phyloP scores from a whole-genome alignment of 2,329 filamentous ascomycete species.

The Cercospora beticola region DNA sequence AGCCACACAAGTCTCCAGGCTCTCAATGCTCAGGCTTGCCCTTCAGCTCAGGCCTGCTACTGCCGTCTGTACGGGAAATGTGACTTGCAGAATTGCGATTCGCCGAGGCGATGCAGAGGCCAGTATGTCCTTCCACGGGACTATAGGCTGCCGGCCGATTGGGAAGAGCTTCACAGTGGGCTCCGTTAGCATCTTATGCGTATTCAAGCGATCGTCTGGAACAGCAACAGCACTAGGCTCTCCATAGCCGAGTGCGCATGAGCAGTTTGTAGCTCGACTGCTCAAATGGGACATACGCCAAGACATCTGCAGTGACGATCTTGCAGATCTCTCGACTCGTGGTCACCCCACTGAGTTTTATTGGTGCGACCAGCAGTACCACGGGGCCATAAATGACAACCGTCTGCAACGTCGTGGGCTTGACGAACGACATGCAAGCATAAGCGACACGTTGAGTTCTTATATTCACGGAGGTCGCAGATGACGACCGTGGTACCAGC shows the following conservation, averaged over 20 bases:
- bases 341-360: background rate
- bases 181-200: background rate
- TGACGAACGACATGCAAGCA: background rate
- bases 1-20: conserved; percentile 38
- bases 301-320: background rate
- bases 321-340: background rate
- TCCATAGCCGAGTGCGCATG: background rate
- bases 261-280: background rate
- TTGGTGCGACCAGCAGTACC: background rate
- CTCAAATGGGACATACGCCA: background rate
- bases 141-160: conserved; percentile 38
- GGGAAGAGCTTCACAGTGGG: conserved; percentile 6
- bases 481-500: background rate
- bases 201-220: background rate
- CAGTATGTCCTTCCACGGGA: conserved; percentile 43
- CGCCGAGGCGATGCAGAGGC: conserved; percentile 39
- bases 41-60: conserved; percentile 45
- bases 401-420: background rate
- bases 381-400: background rate
- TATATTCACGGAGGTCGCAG: background rate
- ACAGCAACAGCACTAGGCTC: background rate
- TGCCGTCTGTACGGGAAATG: conserved; percentile 48
- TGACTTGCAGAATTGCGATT: conserved; percentile 30
- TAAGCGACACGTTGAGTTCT: background rate
- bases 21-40: conserved; percentile 43